Base-by-base conservation (phyloP, 371 early-diverging fungal genomes). In the Apophysomyces ossiformis region DNA sequence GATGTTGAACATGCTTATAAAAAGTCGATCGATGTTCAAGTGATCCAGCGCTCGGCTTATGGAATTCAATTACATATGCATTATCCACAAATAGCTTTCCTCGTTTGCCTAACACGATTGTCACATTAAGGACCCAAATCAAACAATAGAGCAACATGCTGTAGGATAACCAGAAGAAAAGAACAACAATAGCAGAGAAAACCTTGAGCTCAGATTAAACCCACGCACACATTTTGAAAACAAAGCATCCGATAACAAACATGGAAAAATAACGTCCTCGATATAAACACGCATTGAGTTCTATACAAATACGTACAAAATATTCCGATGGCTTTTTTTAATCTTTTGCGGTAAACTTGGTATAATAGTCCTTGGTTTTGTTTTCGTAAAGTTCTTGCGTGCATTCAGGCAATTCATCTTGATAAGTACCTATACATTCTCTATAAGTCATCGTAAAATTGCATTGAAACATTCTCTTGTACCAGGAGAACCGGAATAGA, bases 381-480 rank as follows among this genome's bases (percentile, higher is more conserved):
- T 85, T 79, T 64, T 92, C 93, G 58, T 85, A 85, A 8, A 93
- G 70, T 13, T 93, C 94, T 69, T 93, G 93, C 1, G 90, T 89
- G 50, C 92, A 92, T 72, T 96, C 96, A 16, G 95, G 93, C 46
- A 95, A 72, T 67, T 92, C 92, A 35, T 91, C 92, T 35, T 90
- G 88, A 60, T 92, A 78, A 38, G 71, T 74, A 16, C 90, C 92
- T 79, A 69, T 15, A 43, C 21, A 63, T 38, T 36, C 11, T 61
- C 32, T 41, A 47, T 60, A 16, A 35, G 15, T 60, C 39, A 56
- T 57, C 39, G 35, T 12, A 45, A 46, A 60, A 65, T 37, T 39
- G 41, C 12, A 46, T 54, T 50, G 15, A 37, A 39, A 18, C 7
- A 12, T 39, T 9, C 3, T 26, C 9, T 38, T 59, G 63, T 74